A percentile compares a stretch with the other conserved stretches of the same genome.
Conservation (phyloP, 345 rosid genomes). For the Kernera saxatilis region DNA sequence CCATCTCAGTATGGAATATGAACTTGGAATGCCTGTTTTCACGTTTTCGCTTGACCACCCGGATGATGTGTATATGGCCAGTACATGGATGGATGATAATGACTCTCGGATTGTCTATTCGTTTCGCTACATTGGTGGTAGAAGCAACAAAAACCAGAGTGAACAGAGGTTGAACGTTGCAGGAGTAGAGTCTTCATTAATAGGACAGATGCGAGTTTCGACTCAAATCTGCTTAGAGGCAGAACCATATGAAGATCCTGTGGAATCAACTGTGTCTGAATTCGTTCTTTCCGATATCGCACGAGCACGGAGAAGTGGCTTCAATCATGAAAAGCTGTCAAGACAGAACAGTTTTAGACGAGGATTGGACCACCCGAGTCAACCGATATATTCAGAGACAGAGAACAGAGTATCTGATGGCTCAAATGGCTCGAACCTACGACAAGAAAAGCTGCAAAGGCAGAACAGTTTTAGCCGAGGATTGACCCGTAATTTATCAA, state of each 20-base stretch:
- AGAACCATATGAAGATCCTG: slow-evolving; percentile 37
- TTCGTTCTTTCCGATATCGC: slow-evolving; percentile 72
- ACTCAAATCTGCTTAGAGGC: slow-evolving; percentile 52
- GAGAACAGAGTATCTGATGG: slow-evolving; percentile 23
- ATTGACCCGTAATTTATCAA: slow-evolving; percentile 22
- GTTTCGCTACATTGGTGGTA: slow-evolving; percentile 54
- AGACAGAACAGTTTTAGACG: slow-evolving; percentile 27
- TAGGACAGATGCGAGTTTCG: slow-evolving; percentile 92
- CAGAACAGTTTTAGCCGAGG: slow-evolving; percentile 29
- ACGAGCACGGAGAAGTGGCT: slow-evolving; percentile 39
- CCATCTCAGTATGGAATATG: slow-evolving; percentile 51
- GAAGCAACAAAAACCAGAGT: slow-evolving; percentile 44
- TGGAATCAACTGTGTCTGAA: slow-evolving; percentile 60
- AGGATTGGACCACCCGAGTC: slow-evolving; percentile 7
- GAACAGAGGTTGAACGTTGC: slow-evolving; percentile 39
- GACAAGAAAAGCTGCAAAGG: slow-evolving; percentile 16
- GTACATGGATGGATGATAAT: slow-evolving; percentile 56
- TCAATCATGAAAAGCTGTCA: slow-evolving; percentile 17
- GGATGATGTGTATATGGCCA: slow-evolving; percentile 69
- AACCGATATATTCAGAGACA: slow-evolving; percentile 22
- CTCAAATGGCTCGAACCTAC: slow-evolving; percentile 34
- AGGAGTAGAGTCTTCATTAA: slow-evolving; percentile 46
- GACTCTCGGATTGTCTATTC: slow-evolving; percentile 60
- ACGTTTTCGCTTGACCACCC: slow-evolving; percentile 56
- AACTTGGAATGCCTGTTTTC: slow-evolving; percentile 63